Conservation (phyloP, 306 rosid species). For the Citrullus amarus region DNA sequence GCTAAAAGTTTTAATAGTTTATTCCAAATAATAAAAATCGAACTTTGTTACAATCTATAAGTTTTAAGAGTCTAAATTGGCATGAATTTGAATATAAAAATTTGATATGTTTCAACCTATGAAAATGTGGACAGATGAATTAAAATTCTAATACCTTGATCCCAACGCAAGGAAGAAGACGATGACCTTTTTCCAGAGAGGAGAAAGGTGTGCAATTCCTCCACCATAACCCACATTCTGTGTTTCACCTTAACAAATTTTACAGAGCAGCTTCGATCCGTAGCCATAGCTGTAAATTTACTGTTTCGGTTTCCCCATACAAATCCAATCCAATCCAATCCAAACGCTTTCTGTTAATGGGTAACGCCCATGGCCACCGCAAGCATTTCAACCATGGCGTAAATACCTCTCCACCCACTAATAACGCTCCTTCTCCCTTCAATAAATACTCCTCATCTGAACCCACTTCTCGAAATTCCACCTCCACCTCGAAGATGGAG, state of each 20-base stretch:
- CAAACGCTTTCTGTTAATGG: conserved; percentile 33
- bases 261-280: background rate
- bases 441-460: conserved; percentile 18
- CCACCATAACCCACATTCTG: background rate
- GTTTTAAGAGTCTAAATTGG: no score
- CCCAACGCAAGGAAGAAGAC: background rate
- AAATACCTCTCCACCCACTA: conserved; percentile 1
- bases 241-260: background rate
- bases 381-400: conserved; percentile 23
- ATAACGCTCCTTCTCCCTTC: conserved; percentile 15
- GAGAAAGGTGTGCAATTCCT: background rate
- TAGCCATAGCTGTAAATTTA: background rate
- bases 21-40: no score
- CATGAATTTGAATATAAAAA: no score
- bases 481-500: conserved; percentile 20
- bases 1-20: no score
- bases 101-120: no score
- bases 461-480: conserved; percentile 11
- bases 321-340: background rate
- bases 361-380: conserved; percentile 39
- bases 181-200: background rate
- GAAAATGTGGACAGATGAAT: no score
- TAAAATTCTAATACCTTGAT: no score
- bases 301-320: background rate
- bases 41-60: no score